Conservation (phyloP, 2,329 filamentous ascomycete species). For the Coniella vitis region DNA sequence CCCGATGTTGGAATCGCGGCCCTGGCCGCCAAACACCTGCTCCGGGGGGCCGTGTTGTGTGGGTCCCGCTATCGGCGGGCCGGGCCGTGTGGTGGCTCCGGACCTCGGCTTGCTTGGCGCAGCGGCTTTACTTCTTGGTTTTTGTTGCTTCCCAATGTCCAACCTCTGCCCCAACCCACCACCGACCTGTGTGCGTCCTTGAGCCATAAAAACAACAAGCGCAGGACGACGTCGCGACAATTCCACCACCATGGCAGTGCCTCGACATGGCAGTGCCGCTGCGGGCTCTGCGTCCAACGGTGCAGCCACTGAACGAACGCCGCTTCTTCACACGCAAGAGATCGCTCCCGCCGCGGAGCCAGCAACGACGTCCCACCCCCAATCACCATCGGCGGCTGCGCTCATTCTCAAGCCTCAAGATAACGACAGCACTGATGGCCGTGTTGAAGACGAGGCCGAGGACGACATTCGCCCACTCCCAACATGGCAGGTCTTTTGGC, state of each 20-base stretch:
- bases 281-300: background rate
- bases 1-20: too few species aligned
- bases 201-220: too few species aligned
- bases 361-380: constrained; percentile 7
- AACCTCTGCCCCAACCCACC: too few species aligned
- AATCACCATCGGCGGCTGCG: constrained; percentile 16
- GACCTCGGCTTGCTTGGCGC: too few species aligned
- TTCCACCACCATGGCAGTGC: background rate
- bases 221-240: too few species aligned
- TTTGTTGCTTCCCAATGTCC: too few species aligned
- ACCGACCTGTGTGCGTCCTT: too few species aligned
- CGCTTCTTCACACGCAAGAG: constrained; percentile 22
- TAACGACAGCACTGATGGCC: constrained; percentile 3
- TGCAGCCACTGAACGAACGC: constrained; percentile 27
- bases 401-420: constrained; percentile 10
- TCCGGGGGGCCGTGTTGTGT: too few species aligned
- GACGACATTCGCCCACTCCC: constrained; percentile 45
- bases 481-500: constrained; percentile 59
- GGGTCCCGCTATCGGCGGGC: too few species aligned
- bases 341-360: constrained; percentile 17
- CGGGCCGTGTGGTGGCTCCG: too few species aligned
- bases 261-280: background rate
- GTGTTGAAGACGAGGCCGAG: constrained; percentile 16
- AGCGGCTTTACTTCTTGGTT: background rate
- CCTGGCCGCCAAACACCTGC: too few species aligned